A percentile compares a stretch with the other conserved stretches of the same genome.
phyloP scores from a whole-genome alignment of 768 basidiomycete species.

The Lyophyllum shimeji region DNA sequence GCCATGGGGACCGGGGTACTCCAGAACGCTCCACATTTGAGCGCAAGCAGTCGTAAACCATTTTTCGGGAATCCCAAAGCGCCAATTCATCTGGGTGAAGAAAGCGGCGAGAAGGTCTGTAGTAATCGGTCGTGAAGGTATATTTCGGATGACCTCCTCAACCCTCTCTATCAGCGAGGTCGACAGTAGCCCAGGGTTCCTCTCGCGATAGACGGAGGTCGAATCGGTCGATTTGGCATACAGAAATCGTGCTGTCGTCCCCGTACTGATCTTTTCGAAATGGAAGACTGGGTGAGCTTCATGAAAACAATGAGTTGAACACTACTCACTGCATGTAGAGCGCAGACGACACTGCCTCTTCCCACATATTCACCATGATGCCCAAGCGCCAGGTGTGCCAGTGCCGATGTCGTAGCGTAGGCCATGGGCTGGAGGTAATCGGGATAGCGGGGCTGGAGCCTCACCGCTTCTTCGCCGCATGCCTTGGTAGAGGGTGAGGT shows the following conservation, averaged over 20 bases:
- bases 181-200: slow-evolving; percentile 20
- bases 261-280: slow-evolving; percentile 32
- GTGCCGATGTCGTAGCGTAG: slow-evolving; percentile 38
- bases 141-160: slow-evolving; percentile 31
- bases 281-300: slow-evolving; percentile 1
- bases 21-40: slow-evolving; percentile 47
- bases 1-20: slow-evolving; percentile 26
- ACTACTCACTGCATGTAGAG: slow-evolving; percentile 41
- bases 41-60: slow-evolving; percentile 44
- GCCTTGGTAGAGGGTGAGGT: neutral
- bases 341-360: slow-evolving; percentile 44
- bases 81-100: slow-evolving; percentile 49
- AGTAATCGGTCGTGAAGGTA: slow-evolving; percentile 32
- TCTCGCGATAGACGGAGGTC: slow-evolving; percentile 27
- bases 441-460: slow-evolving; percentile 10
- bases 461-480: slow-evolving; percentile 11
- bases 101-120: slow-evolving; percentile 37
- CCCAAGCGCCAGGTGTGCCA: slow-evolving; percentile 44
- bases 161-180: slow-evolving; percentile 22
- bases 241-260: slow-evolving; percentile 29
- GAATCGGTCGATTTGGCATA: slow-evolving; percentile 42
- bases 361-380: slow-evolving; percentile 52
- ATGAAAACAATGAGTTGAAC: neutral
- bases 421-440: slow-evolving; percentile 30
- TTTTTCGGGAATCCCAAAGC: slow-evolving; percentile 47